Evolutionary conservation across 306 rosid species (phyloP).

Genomic region (Macrotyloma uniflorum): DNA sequence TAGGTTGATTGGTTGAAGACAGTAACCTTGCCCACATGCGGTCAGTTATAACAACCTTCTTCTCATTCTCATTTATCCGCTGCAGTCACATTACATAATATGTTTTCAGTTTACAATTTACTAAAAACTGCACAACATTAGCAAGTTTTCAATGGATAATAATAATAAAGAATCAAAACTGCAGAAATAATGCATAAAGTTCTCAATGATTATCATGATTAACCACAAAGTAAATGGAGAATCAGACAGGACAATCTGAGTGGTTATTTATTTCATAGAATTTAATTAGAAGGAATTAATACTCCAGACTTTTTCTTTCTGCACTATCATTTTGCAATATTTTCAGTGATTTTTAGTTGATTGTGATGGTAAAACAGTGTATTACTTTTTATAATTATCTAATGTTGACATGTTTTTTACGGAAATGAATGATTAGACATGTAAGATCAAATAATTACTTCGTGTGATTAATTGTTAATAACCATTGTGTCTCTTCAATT

Average conservation of each 20-base stretch:
- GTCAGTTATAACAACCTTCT: conserved; percentile 70
- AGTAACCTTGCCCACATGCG: conserved; percentile 84
- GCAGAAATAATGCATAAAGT: background rate
- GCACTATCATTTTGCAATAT: too few relatives aligned
- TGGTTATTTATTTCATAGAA: too few relatives aligned
- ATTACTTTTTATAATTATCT: background rate
- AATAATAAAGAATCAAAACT: background rate
- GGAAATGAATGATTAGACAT: background rate
- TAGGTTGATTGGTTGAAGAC: conserved; percentile 69
- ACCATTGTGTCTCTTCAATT: background rate
- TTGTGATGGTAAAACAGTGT: too few relatives aligned
- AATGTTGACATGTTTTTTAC: background rate
- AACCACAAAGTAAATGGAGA: background rate
- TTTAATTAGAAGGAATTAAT: too few relatives aligned
- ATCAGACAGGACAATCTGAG: too few relatives aligned
- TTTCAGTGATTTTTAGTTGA: too few relatives aligned
- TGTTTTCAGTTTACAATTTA: background rate
- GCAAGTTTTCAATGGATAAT: background rate
- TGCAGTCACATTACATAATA: conserved; percentile 33
- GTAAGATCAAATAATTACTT: background rate
- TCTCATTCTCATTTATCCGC: conserved; percentile 52
- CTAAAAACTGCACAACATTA: background rate
- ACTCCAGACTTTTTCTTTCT: too few relatives aligned
- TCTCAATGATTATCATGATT: background rate
- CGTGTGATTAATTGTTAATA: background rate